These are phyloP conservation scores for Telopea speciosissima DNA, from an alignment of 177 flowering plant species.

Conservation along the genomic window DNA sequence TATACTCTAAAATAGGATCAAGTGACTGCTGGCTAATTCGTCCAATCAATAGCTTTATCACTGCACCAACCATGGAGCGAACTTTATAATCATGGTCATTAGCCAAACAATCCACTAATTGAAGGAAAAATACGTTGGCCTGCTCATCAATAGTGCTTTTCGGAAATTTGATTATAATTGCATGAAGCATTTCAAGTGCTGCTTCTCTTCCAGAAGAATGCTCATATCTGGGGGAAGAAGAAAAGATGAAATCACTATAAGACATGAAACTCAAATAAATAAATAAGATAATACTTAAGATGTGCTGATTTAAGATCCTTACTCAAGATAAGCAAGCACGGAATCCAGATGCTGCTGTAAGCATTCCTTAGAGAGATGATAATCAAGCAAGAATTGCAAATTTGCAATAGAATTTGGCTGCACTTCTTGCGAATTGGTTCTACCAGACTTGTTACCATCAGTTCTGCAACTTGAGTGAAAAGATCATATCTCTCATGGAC, in stretches of 20 bases:
- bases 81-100: constrained; percentile 71
- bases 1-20: constrained; percentile 39
- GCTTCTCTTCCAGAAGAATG: constrained; percentile 82
- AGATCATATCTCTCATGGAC: constrained; percentile 85
- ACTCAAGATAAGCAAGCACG: constrained; percentile 63
- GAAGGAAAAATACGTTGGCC: constrained; percentile 46
- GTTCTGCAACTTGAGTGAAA: constrained; percentile 45
- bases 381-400: constrained; percentile 81
- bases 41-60: constrained; percentile 54
- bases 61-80: constrained; percentile 57
- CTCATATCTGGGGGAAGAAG: constrained; percentile 53
- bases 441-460: constrained; percentile 80
- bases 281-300: neutral
- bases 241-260: constrained; percentile 10
- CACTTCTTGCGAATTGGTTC: constrained; percentile 71
- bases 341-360: constrained; percentile 75
- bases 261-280: neutral
- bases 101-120: constrained; percentile 57
- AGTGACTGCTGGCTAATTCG: constrained; percentile 44
- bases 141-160: constrained; percentile 39
- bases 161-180: constrained; percentile 62
- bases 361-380: constrained; percentile 58
- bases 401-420: constrained; percentile 68
- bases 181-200: constrained; percentile 86
- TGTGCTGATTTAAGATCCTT: constrained; percentile 12